phyloP scores from a whole-genome alignment of 208 protist genomes.

The Leishmania guyanensis region DNA sequence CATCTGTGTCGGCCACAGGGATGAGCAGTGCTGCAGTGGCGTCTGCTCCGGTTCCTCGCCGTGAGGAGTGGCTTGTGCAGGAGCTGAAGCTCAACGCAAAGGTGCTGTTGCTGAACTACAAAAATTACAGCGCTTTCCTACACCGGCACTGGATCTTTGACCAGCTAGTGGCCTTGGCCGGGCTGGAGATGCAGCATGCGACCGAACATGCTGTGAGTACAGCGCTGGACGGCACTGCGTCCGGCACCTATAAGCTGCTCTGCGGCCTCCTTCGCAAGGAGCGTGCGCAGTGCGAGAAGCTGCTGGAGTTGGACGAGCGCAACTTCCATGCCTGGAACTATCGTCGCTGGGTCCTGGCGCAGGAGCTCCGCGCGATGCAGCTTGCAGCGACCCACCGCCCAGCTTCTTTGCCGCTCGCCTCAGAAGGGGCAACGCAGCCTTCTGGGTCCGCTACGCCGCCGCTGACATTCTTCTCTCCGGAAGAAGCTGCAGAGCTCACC shows the following conservation, averaged over 20 bases:
- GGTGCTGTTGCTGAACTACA: conserved; percentile 76
- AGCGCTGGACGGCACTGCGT: background rate
- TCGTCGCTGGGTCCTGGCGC: conserved; percentile 57
- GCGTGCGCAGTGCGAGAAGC: conserved; percentile 62
- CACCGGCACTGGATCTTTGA: conserved; percentile 84
- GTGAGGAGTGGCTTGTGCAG: conserved; percentile 34
- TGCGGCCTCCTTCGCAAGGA: conserved; percentile 57
- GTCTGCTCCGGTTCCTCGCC: background rate
- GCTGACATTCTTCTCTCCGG: conserved; percentile 32
- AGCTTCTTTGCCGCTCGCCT: background rate
- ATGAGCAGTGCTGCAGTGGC: background rate
- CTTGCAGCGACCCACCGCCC: conserved; percentile 6
- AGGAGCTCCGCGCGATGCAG: conserved; percentile 30
- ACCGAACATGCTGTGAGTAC: background rate
- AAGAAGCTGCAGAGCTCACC: conserved; percentile 63
- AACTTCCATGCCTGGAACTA: conserved; percentile 93
- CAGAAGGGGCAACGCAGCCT: background rate
- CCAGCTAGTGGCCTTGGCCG: conserved; percentile 41
- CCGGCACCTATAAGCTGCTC: conserved; percentile 17
- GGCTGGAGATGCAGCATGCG: conserved; percentile 17
- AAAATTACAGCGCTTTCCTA: conserved; percentile 88
- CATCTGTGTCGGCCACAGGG: background rate
- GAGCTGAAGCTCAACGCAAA: conserved; percentile 72
- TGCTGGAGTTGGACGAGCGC: conserved; percentile 83
- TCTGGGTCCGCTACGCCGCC: background rate